Base-by-base conservation (phyloP, 2,329 filamentous ascomycete species). In the Colletotrichum tofieldiae region DNA sequence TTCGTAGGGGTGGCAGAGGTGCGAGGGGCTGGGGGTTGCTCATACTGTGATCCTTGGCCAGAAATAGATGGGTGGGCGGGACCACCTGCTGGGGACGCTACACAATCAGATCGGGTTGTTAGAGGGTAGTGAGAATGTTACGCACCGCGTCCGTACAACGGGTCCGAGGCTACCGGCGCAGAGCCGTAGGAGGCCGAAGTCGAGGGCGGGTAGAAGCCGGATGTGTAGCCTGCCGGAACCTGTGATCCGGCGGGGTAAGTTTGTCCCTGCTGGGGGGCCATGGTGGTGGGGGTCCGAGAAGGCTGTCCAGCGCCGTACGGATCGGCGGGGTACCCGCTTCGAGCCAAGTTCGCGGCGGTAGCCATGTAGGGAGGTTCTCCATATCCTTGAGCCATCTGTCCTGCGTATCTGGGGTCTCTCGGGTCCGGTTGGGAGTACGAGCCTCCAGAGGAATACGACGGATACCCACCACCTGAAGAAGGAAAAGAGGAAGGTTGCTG, bases 81-180 rank as follows among this genome's bases (percentile, higher is more conserved):
- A 88, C 73, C 82, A 80, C 85, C 85, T 84, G 86, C 86, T 81
- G 85, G 83, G 78, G 86, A 87, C 78, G 84, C 86, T 88, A 87
- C 79, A 86, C 79, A 83, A 85, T 86, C 81, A 86, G 83, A 85
- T 64, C 75, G 77, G 63, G 71, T 65, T 71, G 68, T 54, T 20
- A 64, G 20, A 29, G 23, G 35, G 58, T 14, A 54, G 29, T 12
- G 74, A 74, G 72, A 75, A 72, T 18, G 74, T 65, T 74, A 91
- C 87, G 86, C 86, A 89, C 89, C 88, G 85, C 89, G 89, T 83
- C 88, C 88, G 76, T 87, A 89, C 75, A 86, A 86, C 56, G 88
- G 82, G 79, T 90, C 88, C 78, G 83, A 79, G n/a, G 70, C 72
- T 87, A 84, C 77, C 87, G 87, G 56, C 43, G 64, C 52, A 20